Conservation (phyloP, 331 rosid species). For the Malus hybrid region DNA sequence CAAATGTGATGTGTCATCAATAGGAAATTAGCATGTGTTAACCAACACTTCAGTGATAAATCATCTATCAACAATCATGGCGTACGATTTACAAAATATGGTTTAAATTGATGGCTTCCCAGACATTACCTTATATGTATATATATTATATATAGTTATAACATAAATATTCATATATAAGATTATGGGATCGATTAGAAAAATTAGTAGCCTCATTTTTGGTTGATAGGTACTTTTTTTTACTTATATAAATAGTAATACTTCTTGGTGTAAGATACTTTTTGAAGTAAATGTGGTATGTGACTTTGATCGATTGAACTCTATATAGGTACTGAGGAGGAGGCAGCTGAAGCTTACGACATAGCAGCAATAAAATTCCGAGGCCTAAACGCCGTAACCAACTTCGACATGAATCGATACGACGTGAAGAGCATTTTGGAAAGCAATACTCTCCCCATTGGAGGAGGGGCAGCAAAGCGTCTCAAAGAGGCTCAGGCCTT, state of each 20-base stretch:
- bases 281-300: not conserved
- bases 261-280: not conserved
- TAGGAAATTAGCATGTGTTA: too few species aligned
- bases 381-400: slow-evolving; percentile 83
- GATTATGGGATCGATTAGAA: not conserved
- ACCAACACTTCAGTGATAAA: too few species aligned
- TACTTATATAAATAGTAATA: not conserved
- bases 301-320: not conserved
- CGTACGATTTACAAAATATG: too few species aligned
- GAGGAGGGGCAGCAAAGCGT: slow-evolving; percentile 92
- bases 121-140: too few species aligned
- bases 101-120: too few species aligned
- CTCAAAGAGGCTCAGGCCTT: slow-evolving; percentile 91
- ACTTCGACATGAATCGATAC: slow-evolving; percentile 90
- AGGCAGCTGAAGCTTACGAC: slow-evolving; percentile 97
- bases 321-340: slow-evolving; percentile 75
- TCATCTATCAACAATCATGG: too few species aligned
- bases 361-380: slow-evolving; percentile 90
- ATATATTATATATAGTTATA: too few species aligned
- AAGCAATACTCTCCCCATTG: slow-evolving; percentile 87
- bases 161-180: not conserved
- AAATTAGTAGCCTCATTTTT: not conserved
- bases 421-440: slow-evolving; percentile 87
- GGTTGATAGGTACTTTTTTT: not conserved
- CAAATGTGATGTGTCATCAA: too few species aligned